Conservation (phyloP, 176 grass and related monocot genomes). For the Phoenix roebelenii region DNA sequence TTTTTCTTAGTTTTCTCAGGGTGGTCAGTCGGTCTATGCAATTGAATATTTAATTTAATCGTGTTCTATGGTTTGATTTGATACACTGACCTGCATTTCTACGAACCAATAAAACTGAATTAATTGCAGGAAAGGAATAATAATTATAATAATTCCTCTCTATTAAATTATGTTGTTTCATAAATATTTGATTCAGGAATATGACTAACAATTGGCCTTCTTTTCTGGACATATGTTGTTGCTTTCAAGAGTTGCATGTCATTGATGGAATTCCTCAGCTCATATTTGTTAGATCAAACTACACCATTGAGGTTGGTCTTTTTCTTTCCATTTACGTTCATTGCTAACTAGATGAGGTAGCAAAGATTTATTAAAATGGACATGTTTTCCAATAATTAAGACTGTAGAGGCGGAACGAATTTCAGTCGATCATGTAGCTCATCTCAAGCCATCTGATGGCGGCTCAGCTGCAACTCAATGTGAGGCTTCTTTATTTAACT, state of each 20-base stretch:
- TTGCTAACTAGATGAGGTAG: constrained; percentile 1
- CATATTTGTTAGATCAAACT: constrained; percentile 97
- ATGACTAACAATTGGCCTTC: background rate
- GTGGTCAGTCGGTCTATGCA: too few species aligned
- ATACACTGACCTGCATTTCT: too few species aligned
- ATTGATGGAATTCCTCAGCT: constrained; percentile 98
- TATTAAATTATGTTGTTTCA: background rate
- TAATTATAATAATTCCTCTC: too few species aligned
- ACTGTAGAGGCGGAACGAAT: constrained; percentile 98
- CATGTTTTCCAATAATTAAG: constrained; percentile 27
- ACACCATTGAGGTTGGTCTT: constrained; percentile 86
- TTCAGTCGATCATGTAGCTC: constrained; percentile 95
- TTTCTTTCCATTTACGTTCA: constrained; percentile 4
- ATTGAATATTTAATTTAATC: too few species aligned
- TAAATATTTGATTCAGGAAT: too few species aligned
- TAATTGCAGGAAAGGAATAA: too few species aligned
- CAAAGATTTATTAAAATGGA: too few species aligned
- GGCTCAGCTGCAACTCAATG: constrained; percentile 97
- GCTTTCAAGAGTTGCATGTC: constrained; percentile 78
- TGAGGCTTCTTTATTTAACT: constrained; percentile 36
- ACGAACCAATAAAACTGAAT: too few species aligned
- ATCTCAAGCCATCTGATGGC: constrained; percentile 98
- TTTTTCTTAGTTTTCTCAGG: too few species aligned
- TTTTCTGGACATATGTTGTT: background rate
- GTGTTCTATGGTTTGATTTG: too few species aligned